Conservation (phyloP, 2,329 filamentous ascomycete genomes). For the Cryoendolithus antarcticus region DNA sequence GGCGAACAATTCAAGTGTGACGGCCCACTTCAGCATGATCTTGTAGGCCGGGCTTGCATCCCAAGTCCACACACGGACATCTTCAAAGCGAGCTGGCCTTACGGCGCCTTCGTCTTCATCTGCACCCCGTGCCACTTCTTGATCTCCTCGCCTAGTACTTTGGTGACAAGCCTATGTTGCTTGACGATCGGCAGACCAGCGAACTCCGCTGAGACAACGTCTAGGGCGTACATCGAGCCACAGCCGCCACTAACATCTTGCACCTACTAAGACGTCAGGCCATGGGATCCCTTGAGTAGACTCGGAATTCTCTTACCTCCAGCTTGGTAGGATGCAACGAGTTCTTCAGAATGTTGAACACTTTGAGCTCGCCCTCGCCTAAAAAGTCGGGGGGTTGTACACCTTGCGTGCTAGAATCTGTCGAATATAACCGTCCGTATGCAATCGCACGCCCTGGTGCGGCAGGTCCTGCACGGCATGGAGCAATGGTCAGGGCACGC, state of each 20-base stretch:
- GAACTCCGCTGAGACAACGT: constrained; percentile 61
- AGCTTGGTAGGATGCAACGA: constrained; percentile 32
- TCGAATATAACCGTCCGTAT: too few relatives aligned
- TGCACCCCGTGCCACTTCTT: constrained; percentile 76
- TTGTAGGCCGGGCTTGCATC: too few relatives aligned
- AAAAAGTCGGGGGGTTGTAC: constrained; percentile 35
- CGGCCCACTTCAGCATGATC: too few relatives aligned
- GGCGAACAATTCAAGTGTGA: too few relatives aligned
- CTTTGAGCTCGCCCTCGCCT: constrained; percentile 31
- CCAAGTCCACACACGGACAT: too few relatives aligned
- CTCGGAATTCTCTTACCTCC: constrained; percentile 25
- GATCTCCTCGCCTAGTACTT: constrained; percentile 60
- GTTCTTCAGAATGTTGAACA: constrained; percentile 35
- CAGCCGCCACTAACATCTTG: constrained; percentile 75
- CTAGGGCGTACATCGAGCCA: constrained; percentile 77
- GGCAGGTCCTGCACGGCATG: too few relatives aligned
- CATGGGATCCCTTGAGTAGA: too few relatives aligned
- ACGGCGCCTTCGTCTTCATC: constrained; percentile 52
- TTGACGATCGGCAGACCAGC: constrained; percentile 59
- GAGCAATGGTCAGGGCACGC: too few relatives aligned
- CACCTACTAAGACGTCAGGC: constrained; percentile 36
- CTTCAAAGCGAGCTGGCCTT: too few relatives aligned
- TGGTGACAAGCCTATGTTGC: constrained; percentile 73
- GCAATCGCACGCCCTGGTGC: too few relatives aligned
- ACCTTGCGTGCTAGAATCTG: too few relatives aligned